These are phyloP conservation scores for Udeniomyces megalosporus DNA, from an alignment of 768 basidiomycete species.

Conservation along the genomic window DNA sequence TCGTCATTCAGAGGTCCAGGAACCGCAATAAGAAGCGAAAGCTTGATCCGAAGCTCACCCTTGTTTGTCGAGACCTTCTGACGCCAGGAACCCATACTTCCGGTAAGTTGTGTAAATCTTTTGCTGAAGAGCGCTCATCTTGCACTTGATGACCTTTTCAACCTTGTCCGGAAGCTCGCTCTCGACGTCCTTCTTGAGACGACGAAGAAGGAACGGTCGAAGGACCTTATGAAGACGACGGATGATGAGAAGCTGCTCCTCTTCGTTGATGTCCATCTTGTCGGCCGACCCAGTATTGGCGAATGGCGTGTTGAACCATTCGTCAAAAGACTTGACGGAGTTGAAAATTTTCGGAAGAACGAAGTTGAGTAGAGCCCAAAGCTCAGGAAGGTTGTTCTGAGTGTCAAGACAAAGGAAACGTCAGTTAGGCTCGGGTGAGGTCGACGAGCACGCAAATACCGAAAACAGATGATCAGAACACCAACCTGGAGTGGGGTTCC, in stretches of 20 bases:
- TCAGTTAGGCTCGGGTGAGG: neutral
- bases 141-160: conserved; percentile 91
- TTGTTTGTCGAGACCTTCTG: conserved; percentile 37
- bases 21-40: neutral
- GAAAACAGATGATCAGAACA: conserved; percentile 25
- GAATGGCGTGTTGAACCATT: conserved; percentile 99
- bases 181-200: conserved; percentile 94
- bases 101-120: conserved; percentile 96
- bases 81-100: conserved; percentile 75
- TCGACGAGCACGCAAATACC: conserved; percentile 35
- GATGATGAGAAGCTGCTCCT: conserved; percentile 94
- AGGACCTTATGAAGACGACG: conserved; percentile 91
- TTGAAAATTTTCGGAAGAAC: conserved; percentile 84
- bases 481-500: conserved; percentile 70
- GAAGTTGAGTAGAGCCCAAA: conserved; percentile 35
- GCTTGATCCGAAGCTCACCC: conserved; percentile 1
- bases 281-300: conserved; percentile 88
- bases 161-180: conserved; percentile 90
- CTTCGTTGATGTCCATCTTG: conserved; percentile 98
- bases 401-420: neutral
- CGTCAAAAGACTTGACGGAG: conserved; percentile 96
- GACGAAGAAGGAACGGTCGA: conserved; percentile 76
- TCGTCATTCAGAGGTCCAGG: neutral
- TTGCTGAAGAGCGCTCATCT: conserved; percentile 81
- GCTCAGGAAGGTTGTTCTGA: conserved; percentile 30